A percentile compares a stretch with the other conserved stretches of the same genome.
phyloP scores from a whole-genome alignment of 2,329 filamentous ascomycete species.

The Claviceps sp. region DNA sequence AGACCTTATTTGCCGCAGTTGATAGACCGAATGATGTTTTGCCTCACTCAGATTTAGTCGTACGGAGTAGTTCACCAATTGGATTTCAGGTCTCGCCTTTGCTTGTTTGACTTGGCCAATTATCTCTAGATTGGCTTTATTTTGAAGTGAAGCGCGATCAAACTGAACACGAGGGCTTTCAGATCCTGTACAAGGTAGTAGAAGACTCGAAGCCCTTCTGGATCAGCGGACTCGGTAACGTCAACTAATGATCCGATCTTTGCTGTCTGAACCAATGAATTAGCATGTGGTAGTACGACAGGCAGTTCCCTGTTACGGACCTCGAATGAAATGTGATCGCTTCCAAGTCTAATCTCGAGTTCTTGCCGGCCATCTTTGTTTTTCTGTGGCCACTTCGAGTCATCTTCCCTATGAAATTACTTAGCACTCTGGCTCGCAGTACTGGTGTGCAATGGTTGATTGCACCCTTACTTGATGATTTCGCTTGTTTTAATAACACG shows the following conservation, averaged over 20 bases:
- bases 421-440: neutral
- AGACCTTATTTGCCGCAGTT: too few species aligned
- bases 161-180: conserved; percentile 89
- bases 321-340: conserved; percentile 96
- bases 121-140: conserved; percentile 55
- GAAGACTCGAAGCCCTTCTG: conserved; percentile 90
- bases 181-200: conserved; percentile 98
- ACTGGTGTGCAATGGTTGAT: neutral
- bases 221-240: conserved; percentile 89
- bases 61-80: too few species aligned
- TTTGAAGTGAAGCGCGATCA: conserved; percentile 97
- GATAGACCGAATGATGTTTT: too few species aligned
- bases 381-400: conserved; percentile 97
- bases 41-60: too few species aligned
- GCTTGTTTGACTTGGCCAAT: neutral
- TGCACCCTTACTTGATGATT: conserved; percentile 67
- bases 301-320: conserved; percentile 31
- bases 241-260: conserved; percentile 97
- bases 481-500: conserved; percentile 94
- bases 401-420: conserved; percentile 61
- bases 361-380: conserved; percentile 98
- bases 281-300: neutral
- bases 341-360: conserved; percentile 83
- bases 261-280: conserved; percentile 55
- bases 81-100: neutral